phyloP scores from a whole-genome alignment of 768 basidiomycete genomes.

The Psilocybe tampanensis region DNA sequence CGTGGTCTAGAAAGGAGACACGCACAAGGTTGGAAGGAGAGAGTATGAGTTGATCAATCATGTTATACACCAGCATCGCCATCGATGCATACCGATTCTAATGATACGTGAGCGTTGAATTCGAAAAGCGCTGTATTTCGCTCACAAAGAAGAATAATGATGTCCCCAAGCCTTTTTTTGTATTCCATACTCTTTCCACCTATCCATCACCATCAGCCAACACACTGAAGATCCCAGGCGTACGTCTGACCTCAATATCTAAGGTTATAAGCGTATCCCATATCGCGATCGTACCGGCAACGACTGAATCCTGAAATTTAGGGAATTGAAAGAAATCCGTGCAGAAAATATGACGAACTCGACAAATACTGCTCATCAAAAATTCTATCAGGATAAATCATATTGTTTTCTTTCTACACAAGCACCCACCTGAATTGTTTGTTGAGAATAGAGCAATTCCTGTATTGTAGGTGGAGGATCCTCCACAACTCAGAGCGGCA shows the following conservation, averaged over 20 bases:
- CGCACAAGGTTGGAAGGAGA: slow-evolving; percentile 3
- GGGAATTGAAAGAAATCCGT: background rate
- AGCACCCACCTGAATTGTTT: background rate
- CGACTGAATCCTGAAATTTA: background rate
- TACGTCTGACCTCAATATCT: slow-evolving; percentile 5
- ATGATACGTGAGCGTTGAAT: background rate
- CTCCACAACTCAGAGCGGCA: background rate
- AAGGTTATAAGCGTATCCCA: slow-evolving; percentile 11
- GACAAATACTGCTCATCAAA: background rate
- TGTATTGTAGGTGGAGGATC: background rate
- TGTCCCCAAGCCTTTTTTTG: slow-evolving; percentile 21
- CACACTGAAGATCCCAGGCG: background rate
- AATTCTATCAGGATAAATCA: background rate
- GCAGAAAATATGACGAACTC: background rate
- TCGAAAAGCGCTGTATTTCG: background rate
- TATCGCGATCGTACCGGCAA: background rate
- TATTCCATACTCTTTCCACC: slow-evolving; percentile 21
- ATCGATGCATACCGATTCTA: slow-evolving; percentile 24
- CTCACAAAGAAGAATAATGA: slow-evolving; percentile 22
- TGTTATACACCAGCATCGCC: slow-evolving; percentile 16
- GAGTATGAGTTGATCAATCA: slow-evolving; percentile 6
- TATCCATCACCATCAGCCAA: background rate
- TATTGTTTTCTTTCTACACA: background rate
- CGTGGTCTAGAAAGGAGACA: background rate
- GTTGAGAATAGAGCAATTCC: background rate